Conservation (phyloP, 1,139 yeast genomes). For the Lizanozyma gosingica region DNA sequence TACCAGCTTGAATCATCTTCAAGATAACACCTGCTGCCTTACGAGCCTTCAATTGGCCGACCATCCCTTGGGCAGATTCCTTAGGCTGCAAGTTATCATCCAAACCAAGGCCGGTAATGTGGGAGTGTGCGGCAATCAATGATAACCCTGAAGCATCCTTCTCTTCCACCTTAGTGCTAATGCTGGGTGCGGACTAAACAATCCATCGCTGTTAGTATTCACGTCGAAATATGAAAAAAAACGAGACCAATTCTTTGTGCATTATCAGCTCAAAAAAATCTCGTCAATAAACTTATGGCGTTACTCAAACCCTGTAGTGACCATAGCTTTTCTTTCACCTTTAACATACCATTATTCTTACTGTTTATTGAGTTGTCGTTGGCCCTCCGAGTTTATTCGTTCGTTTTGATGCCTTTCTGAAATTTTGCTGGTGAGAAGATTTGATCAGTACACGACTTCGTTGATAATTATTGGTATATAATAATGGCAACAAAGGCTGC, state of each 20-base stretch:
- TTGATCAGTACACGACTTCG: not conserved
- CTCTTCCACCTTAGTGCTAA: conserved; percentile 26
- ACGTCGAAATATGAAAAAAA: too few relatives aligned
- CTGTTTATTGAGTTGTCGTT: too few relatives aligned
- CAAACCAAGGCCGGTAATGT: conserved; percentile 88
- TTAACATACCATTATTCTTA: too few relatives aligned
- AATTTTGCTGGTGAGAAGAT: not conserved
- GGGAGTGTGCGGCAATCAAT: conserved; percentile 93
- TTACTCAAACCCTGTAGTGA: too few relatives aligned
- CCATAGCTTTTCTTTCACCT: too few relatives aligned
- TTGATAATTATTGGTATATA: not conserved
- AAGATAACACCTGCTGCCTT: conserved; percentile 91
- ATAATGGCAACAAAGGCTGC: too few relatives aligned
- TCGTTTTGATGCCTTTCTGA: too few relatives aligned
- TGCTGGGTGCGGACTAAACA: conserved; percentile 17
- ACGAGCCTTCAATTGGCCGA: conserved; percentile 91
- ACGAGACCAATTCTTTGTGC: too few relatives aligned
- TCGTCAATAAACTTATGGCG: too few relatives aligned
- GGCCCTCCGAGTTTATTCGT: too few relatives aligned
- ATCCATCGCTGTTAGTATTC: too few relatives aligned
- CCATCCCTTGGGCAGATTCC: conserved; percentile 85
- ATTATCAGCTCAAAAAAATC: too few relatives aligned
- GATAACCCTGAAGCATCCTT: conserved; percentile 52
- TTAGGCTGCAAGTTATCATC: conserved; percentile 86
- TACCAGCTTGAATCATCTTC: conserved; percentile 88